Base-by-base conservation (phyloP, 139 green algal species). In the Edaphochlamys debaryana region DNA sequence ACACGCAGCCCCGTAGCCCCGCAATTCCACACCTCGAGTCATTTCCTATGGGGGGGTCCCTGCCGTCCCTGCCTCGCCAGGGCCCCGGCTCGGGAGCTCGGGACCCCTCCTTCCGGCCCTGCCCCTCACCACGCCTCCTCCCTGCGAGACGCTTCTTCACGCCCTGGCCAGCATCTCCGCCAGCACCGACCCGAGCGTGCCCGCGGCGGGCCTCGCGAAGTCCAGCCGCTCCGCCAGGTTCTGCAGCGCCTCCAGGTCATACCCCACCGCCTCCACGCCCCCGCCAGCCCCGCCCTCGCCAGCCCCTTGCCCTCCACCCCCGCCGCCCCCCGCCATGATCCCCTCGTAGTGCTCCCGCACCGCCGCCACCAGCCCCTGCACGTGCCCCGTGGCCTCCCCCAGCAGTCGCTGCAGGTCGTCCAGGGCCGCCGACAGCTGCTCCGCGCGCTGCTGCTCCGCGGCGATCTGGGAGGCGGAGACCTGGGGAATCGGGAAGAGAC, bases 201-300 rank as follows among this genome's bases (percentile, higher is more conserved):
- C 63, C 32, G 64, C 64, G 11, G 64, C 42, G 22, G 77, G 77
- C 34, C 45, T 42, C 15, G 41, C 32, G 25, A 62, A 81, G 63
- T 74, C 77, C 77, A 83, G 64, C 20, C 77, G 41, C 15, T 83
- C 77, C 45, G 64, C 77, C 56, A 83, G 64, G 77, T 83, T 83
- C 27, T 67, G 42, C 45, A 83, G 64, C 9, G 77, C 77, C 77
- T 83, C 77, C 66, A 83, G 63, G 37, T 75, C 64, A 45, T 64
- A 74, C 25, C 77, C 77, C 17, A 42, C 77, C 25, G 22, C 32
- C n/a, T n/a, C n/a, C n/a, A n/a, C n/a, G 58, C 42, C 45, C 37
- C 23, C 75, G 17, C n/a, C 34, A 6, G 4, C 45, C 38, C 42
- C 76, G 75, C 62, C 75, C 1, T 36, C 76, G 76, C 76, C 42